A percentile compares a stretch with the other conserved stretches of the same genome.
These are phyloP conservation scores for Canavalia gladiata DNA, from an alignment of 306 rosid species.

Conservation along the genomic window DNA sequence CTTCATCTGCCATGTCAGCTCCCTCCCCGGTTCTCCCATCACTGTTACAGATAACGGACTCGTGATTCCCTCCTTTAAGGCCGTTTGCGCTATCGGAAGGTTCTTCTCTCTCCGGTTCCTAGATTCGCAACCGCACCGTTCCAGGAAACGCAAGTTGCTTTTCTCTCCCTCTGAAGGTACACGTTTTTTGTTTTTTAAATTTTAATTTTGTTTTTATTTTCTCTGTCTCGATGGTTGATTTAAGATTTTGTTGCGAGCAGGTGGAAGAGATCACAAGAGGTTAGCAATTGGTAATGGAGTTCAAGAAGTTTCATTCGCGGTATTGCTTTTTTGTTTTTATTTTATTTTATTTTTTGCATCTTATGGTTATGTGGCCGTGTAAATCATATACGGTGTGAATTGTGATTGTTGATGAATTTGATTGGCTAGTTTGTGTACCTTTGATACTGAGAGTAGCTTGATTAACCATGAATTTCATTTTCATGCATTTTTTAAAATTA, in stretches of 20 bases:
- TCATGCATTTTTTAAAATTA: not conserved
- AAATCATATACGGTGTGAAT: not conserved
- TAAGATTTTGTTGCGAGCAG: slow-evolving; percentile 23
- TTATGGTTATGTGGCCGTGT: not conserved
- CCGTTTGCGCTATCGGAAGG: slow-evolving; percentile 41
- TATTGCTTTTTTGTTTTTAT: not conserved
- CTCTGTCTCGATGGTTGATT: slow-evolving; percentile 15
- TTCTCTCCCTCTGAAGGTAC: slow-evolving; percentile 5
- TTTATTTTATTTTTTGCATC: not conserved
- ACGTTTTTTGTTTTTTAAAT: not conserved
- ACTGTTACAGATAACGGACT: slow-evolving; percentile 45
- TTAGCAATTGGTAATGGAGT: slow-evolving; percentile 33
- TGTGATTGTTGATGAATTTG: slow-evolving; percentile 5
- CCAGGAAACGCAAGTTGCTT: slow-evolving; percentile 56
- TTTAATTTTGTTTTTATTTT: not conserved
- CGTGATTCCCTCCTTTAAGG: slow-evolving; percentile 49
- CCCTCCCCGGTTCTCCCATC: slow-evolving; percentile 57
- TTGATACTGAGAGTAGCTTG: not conserved
- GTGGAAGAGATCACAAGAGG: slow-evolving; percentile 32
- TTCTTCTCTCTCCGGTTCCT: not conserved
- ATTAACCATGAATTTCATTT: not conserved
- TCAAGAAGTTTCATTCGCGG: slow-evolving; percentile 38
- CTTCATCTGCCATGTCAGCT: slow-evolving; percentile 48
- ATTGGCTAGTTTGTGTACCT: not conserved
- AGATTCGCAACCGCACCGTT: not conserved